A percentile compares a stretch with the other conserved stretches of the same genome.
Conservation (phyloP, 2,329 filamentous ascomycete species). For the Fusarium sp. region DNA sequence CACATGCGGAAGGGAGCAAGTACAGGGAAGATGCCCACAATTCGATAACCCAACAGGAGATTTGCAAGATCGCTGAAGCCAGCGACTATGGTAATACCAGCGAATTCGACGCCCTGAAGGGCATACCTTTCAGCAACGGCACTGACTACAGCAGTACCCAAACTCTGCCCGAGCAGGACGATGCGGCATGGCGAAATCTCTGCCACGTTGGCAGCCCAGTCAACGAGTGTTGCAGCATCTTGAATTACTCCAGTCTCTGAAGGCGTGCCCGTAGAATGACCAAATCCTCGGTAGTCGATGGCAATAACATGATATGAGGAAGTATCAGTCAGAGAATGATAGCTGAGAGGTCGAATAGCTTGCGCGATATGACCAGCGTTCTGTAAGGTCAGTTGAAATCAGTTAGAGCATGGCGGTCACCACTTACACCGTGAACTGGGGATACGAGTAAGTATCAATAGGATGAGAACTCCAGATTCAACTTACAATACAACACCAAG, state of each 20-base stretch:
- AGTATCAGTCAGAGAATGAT: conserved; percentile 78
- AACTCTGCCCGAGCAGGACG: conserved; percentile 83
- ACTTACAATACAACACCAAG: conserved; percentile 71
- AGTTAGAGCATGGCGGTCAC: not conserved
- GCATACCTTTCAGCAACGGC: conserved; percentile 78
- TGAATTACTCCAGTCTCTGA: conserved; percentile 83
- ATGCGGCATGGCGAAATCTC: conserved; percentile 76
- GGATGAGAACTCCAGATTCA: not conserved
- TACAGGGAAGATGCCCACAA: conserved; percentile 80
- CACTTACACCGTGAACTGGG: conserved; percentile 70
- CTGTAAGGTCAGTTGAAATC: conserved; percentile 49
- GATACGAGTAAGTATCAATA: conserved; percentile 16
- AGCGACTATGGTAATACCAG: conserved; percentile 80
- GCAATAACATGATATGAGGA: conserved; percentile 84
- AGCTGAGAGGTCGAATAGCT: conserved; percentile 77
- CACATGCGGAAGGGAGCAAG: conserved; percentile 78
- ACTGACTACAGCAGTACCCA: conserved; percentile 85
- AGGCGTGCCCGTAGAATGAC: conserved; percentile 80
- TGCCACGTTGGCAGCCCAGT: conserved; percentile 74
- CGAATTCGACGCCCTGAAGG: conserved; percentile 71
- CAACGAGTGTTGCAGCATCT: conserved; percentile 77
- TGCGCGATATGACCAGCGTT: conserved; percentile 91
- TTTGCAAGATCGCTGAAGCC: conserved; percentile 79
- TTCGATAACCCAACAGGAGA: conserved; percentile 79
- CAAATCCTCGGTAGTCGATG: conserved; percentile 91